Evolutionary conservation across 129 eudicot species (phyloP).

Genomic region (Arctium lappa): DNA sequence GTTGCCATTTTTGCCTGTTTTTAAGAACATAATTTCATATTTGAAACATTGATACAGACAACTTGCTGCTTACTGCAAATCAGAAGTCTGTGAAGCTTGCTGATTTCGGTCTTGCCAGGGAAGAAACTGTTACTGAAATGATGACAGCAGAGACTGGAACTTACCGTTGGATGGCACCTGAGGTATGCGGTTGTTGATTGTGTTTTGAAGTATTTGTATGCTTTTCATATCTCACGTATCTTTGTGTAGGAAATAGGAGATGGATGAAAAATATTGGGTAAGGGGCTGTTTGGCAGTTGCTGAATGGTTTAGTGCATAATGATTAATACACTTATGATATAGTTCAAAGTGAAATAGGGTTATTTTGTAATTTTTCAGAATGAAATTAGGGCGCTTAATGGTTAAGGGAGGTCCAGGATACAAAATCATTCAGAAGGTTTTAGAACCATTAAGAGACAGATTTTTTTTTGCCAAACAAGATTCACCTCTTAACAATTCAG

Average conservation of each 20-base stretch:
- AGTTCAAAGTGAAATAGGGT: no score
- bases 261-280: neutral
- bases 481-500: no score
- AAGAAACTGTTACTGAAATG: constrained; percentile 96
- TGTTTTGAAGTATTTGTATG: neutral
- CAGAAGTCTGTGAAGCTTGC: constrained; percentile 97
- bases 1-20: neutral
- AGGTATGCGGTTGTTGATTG: constrained; percentile 46
- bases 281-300: no score
- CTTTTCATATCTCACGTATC: neutral
- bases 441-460: no score
- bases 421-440: no score
- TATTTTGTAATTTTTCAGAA: no score
- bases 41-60: constrained; percentile 55
- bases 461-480: no score
- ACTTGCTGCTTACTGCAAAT: constrained; percentile 85
- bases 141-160: constrained; percentile 99
- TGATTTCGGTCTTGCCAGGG: constrained; percentile 98
- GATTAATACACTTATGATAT: no score
- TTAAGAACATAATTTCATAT: neutral
- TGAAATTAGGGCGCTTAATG: no score
- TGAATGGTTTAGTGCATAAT: no score
- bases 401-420: no score
- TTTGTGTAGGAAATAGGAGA: neutral
- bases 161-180: constrained; percentile 99